phyloP scores from a whole-genome alignment of 768 basidiomycete species.

The Zangia roseola region DNA sequence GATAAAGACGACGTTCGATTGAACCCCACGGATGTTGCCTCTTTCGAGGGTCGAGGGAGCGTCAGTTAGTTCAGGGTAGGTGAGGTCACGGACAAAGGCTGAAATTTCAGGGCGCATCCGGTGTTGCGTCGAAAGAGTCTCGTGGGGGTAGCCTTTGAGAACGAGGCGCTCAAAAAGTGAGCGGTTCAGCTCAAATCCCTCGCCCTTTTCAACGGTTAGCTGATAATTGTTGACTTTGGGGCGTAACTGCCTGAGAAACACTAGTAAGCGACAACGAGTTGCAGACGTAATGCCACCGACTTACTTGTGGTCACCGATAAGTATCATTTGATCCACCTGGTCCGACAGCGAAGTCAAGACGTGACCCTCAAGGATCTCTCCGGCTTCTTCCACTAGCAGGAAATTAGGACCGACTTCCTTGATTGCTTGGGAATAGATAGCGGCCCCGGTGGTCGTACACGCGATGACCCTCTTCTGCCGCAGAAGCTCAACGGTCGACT shows the following conservation, averaged over 20 bases:
- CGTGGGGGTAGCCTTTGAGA: slow-evolving; percentile 58
- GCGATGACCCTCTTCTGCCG: slow-evolving; percentile 55
- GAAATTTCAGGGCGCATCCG: slow-evolving; percentile 78
- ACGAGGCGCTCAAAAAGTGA: slow-evolving; percentile 71
- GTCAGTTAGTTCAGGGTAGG: slow-evolving; percentile 64
- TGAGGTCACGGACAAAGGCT: slow-evolving; percentile 56
- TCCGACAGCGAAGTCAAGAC: slow-evolving; percentile 54
- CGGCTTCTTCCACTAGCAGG: slow-evolving; percentile 68
- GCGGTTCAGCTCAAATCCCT: slow-evolving; percentile 63
- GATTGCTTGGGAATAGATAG: slow-evolving; percentile 51
- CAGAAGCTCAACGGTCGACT: slow-evolving; percentile 35
- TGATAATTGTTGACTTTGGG: slow-evolving; percentile 68
- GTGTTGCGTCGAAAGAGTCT: slow-evolving; percentile 55
- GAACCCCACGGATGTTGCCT: slow-evolving; percentile 51
- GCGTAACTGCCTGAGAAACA: slow-evolving; percentile 53
- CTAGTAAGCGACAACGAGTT: not conserved
- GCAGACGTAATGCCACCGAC: not conserved
- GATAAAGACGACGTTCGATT: slow-evolving; percentile 61
- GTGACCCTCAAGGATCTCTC: slow-evolving; percentile 70
- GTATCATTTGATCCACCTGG: slow-evolving; percentile 49
- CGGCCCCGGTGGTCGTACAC: slow-evolving; percentile 69
- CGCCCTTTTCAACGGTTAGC: slow-evolving; percentile 66
- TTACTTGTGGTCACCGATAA: slow-evolving; percentile 75
- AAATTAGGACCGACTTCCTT: slow-evolving; percentile 45
- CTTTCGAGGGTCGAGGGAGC: slow-evolving; percentile 48